phyloP scores from a whole-genome alignment of 768 basidiomycete genomes.

The Pholiota microspora region DNA sequence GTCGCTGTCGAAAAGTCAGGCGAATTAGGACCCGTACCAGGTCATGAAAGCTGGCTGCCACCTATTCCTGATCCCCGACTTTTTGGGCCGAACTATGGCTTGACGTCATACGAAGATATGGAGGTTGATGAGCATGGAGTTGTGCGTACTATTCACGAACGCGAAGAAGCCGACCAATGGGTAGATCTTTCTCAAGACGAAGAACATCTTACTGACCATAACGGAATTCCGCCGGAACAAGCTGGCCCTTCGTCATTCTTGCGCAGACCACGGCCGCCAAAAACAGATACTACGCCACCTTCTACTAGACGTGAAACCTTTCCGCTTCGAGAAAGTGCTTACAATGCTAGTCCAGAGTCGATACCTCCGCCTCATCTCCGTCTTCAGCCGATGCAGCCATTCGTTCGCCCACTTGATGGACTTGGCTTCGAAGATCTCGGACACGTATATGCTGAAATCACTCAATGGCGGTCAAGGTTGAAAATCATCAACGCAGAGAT shows the following conservation, averaged over 20 bases:
- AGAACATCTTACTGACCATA: slow-evolving; percentile 35
- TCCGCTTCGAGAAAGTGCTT: slow-evolving; percentile 43
- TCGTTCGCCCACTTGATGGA: slow-evolving; percentile 74
- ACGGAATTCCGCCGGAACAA: slow-evolving; percentile 32
- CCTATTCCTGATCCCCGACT: slow-evolving; percentile 52
- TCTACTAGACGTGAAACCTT: slow-evolving; percentile 58
- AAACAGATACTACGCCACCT: slow-evolving; percentile 29
- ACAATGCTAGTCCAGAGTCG: slow-evolving; percentile 29
- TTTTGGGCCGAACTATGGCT: slow-evolving; percentile 54
- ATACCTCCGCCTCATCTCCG: slow-evolving; percentile 66
- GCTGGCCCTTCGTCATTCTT: slow-evolving; percentile 35
- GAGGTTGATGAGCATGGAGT: slow-evolving; percentile 36
- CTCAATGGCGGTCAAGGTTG: slow-evolving; percentile 63
- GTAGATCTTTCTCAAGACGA: slow-evolving; percentile 51
- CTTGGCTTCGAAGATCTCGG: slow-evolving; percentile 66
- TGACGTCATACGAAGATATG: slow-evolving; percentile 30
- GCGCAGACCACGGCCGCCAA: slow-evolving; percentile 34
- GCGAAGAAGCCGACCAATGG: slow-evolving; percentile 49
- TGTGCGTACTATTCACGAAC: slow-evolving; percentile 24
- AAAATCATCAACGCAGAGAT: slow-evolving; percentile 77
- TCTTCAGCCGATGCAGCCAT: slow-evolving; percentile 64
- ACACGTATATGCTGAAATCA: slow-evolving; percentile 66
- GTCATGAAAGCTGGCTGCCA: slow-evolving; percentile 31
- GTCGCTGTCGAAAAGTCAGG: slow-evolving; percentile 52
- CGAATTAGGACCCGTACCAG: slow-evolving; percentile 38